These are phyloP conservation scores for Suhomyces panamericanus DNA, from an alignment of 1,139 yeast species.

Conservation along the genomic window DNA sequence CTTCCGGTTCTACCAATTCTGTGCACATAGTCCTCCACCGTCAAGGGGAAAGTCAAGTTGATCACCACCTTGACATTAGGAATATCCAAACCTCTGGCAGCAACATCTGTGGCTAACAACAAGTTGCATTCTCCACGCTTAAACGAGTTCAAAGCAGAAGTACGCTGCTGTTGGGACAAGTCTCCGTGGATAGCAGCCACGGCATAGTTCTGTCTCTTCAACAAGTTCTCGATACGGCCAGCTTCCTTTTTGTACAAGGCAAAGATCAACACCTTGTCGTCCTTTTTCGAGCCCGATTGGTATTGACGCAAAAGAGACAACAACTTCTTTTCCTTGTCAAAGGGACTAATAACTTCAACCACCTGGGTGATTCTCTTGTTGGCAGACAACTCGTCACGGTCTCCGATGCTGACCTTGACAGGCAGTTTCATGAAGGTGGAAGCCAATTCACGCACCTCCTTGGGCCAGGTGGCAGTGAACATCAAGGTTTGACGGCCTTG, in stretches of 20 bases:
- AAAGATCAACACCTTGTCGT: conserved; percentile 84
- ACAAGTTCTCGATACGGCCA: conserved; percentile 75
- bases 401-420: conserved; percentile 88
- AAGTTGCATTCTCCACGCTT: conserved; percentile 76
- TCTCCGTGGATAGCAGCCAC: conserved; percentile 98
- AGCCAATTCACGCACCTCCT: conserved; percentile 91
- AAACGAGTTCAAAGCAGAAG: conserved; percentile 81
- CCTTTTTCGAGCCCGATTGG: conserved; percentile 60
- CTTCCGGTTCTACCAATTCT: conserved; percentile 99
- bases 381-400: conserved; percentile 90
- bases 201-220: conserved; percentile 69
- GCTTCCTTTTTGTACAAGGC: conserved; percentile 98
- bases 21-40: conserved; percentile 97
- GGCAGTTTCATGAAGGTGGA: conserved; percentile 78
- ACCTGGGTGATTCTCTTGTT: conserved; percentile 90
- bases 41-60: conserved; percentile 94
- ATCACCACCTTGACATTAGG: conserved; percentile 97
- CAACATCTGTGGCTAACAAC: conserved; percentile 95
- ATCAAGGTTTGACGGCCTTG: conserved; percentile 72
- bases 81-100: conserved; percentile 97
- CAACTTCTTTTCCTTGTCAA: conserved; percentile 75
- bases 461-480: conserved; percentile 92
- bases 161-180: conserved; percentile 87
- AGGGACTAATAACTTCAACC: conserved; percentile 90
- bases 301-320: conserved; percentile 72